These are phyloP conservation scores for Hypoxylon rickii DNA, from an alignment of 495 filamentous ascomycete species.

Conservation along the genomic window DNA sequence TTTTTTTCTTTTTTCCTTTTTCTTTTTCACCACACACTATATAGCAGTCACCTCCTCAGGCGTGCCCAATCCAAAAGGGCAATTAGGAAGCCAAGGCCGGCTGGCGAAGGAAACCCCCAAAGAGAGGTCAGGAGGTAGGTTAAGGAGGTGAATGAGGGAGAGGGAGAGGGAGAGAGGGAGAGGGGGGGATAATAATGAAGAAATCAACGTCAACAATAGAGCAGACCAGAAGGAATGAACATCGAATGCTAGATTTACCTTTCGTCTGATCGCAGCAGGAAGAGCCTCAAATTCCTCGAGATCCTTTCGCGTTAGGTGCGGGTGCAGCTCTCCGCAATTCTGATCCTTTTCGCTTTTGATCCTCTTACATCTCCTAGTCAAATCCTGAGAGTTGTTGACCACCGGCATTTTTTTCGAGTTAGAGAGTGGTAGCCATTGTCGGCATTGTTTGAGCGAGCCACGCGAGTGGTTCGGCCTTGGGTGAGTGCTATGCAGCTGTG, in stretches of 20 bases:
- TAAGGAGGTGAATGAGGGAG: too few species aligned
- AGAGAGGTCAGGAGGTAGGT: too few species aligned
- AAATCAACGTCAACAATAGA: too few species aligned
- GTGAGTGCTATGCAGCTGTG: conserved; percentile 21
- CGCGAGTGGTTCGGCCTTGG: conserved; percentile 14
- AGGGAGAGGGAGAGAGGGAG: too few species aligned
- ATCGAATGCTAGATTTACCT: conserved; percentile 56
- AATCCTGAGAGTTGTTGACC: background rate
- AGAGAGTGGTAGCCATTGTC: conserved; percentile 28
- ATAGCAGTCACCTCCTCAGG: too few species aligned
- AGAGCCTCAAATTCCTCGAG: conserved; percentile 55
- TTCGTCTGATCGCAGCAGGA: conserved; percentile 61
- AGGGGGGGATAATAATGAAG: conserved; percentile 8
- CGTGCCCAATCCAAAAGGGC: too few species aligned
- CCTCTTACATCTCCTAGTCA: conserved; percentile 11
- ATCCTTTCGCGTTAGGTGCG: conserved; percentile 31
- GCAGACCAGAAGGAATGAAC: too few species aligned
- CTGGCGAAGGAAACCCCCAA: too few species aligned
- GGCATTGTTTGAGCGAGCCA: conserved; percentile 30
- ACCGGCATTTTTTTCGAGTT: too few species aligned
- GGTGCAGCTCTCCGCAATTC: conserved; percentile 11
- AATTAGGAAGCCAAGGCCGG: too few species aligned
- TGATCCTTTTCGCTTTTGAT: conserved; percentile 25
- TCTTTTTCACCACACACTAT: conserved; percentile 13
- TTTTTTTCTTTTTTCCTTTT: background rate